Evolutionary conservation across 306 rosid genomes (phyloP), one percentile per base, ranked within the genome.

Genomic region (Erythrophleum fordii): DNA sequence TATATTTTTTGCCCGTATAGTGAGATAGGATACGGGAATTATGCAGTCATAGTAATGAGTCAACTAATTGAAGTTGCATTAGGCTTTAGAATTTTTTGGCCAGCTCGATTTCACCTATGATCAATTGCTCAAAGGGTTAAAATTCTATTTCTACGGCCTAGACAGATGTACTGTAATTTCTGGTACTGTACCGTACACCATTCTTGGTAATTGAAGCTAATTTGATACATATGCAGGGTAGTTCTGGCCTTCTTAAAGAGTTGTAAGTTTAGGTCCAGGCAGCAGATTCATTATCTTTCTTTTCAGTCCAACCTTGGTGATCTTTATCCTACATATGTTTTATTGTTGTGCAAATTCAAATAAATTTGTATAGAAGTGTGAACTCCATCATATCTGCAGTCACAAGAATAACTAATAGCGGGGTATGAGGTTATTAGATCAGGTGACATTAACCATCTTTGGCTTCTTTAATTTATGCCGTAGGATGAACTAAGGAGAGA

Each of bases 401-500:
- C 11, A 6, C 35, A 12, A 42, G n/a, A 68, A 39, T 68, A 68
- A 12, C 53, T n/a, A 39, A 68, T 13, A 11, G 66, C 25, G 37
- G 66, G 3, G 25, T 37, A 25, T 59, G 18, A 11, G 64, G 34
- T 66, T 39, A 26, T 23, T 62, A 56, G 55, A 44, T 56, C 23
- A 1, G 18, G 35, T 77, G 31, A 53, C 84, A 39, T 39, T 85
- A 56, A 78, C 74, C 51, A 51, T 25, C 44, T 72, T 73, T 26
- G 31, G 65, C 45, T 76, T 75, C 48, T 66, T 61, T 58, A 42
- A 73, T 64, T 67, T 46, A 52, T 80, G 51, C 65, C 18, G 10
- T 73, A 95, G 99, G 86, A 77, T 85, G 98, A 89, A 56, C 87
- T 96, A 74, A 86, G 91, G 79, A 89, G 89, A 78, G 93, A 89